phyloP scores from a whole-genome alignment of 2,329 filamentous ascomycete species.

The Hypoxylon sp. region DNA sequence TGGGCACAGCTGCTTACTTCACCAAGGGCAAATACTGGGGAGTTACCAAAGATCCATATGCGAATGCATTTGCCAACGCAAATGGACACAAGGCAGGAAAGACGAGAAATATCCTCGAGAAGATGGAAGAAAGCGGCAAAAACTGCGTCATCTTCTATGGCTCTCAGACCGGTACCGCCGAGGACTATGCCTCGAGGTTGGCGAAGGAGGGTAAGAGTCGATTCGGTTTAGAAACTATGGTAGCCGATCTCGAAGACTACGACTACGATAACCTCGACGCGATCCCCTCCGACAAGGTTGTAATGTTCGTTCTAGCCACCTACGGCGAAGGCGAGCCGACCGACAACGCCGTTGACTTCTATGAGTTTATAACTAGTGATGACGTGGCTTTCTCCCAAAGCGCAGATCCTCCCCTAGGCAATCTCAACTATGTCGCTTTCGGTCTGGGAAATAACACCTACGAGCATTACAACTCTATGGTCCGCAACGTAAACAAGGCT shows the following conservation, averaged over 20 bases:
- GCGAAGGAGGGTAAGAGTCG: conserved; percentile 98
- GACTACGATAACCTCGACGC: conserved; percentile 95
- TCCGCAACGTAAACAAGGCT: conserved; percentile 88
- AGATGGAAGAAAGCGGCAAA: conserved; percentile 95
- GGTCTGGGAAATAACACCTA: conserved; percentile 99
- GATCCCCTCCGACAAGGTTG: conserved; percentile 90
- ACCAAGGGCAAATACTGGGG: conserved; percentile 97
- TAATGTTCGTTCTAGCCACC: conserved; percentile 95
- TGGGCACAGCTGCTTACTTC: conserved; percentile 94
- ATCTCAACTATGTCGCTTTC: conserved; percentile 94
- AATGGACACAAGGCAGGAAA: conserved; percentile 82
- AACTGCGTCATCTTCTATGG: conserved; percentile 99
- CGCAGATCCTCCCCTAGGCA: conserved; percentile 79
- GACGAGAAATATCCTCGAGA: conserved; percentile 93
- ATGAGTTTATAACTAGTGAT: conserved; percentile 91
- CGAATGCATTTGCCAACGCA: conserved; percentile 78
- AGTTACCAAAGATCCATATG: conserved; percentile 89
- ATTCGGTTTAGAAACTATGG: conserved; percentile 98
- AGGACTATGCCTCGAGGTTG: conserved; percentile 96
- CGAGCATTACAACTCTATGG: conserved; percentile 99
- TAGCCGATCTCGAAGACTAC: conserved; percentile 97
- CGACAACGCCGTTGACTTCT: conserved; percentile 98
- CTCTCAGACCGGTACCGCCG: conserved; percentile 97
- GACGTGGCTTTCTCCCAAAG: conserved; percentile 85
- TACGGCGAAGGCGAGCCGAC: conserved; percentile 99